Percentiles rank a stretch among this genome's conserved stretches.
Conservation (phyloP, 2,329 filamentous ascomycete genomes). For the Alternaria hordeiaustralica region DNA sequence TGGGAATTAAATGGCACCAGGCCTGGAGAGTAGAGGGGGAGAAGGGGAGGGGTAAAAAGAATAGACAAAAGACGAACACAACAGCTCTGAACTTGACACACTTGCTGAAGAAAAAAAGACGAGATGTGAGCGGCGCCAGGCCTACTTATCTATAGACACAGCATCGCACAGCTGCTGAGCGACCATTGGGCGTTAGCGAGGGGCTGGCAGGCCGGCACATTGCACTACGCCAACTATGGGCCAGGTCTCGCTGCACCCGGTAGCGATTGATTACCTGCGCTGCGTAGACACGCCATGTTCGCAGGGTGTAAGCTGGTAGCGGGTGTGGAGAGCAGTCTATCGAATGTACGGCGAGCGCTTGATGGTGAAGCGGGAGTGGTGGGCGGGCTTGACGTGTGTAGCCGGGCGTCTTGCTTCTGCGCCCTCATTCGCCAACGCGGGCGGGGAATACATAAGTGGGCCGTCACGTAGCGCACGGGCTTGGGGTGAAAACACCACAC, state of each 20-base stretch:
- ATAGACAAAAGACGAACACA: constrained; percentile 53
- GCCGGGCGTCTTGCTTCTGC: constrained; percentile 28
- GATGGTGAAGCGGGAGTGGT: constrained; percentile 42
- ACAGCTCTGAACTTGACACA: constrained; percentile 59
- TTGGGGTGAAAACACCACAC: constrained; percentile 35
- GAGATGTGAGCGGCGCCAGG: constrained; percentile 34
- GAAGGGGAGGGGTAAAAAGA: constrained; percentile 48
- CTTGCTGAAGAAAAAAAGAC: constrained; percentile 57
- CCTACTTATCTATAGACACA: constrained; percentile 43
- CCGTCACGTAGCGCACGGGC: constrained; percentile 29
- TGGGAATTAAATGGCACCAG: constrained; percentile 54
- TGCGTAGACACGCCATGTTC: constrained; percentile 30
- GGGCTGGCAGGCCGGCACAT: constrained; percentile 33
- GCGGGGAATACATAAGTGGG: constrained; percentile 34
- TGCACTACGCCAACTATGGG: constrained; percentile 33
- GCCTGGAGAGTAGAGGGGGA: constrained; percentile 52
- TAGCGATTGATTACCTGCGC: constrained; percentile 45
- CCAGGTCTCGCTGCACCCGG: constrained; percentile 32
- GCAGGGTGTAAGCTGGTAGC: constrained; percentile 39
- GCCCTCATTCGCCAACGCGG: constrained; percentile 26
- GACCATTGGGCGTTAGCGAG: constrained; percentile 28
- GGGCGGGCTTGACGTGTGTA: constrained; percentile 32
- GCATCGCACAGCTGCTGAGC: constrained; percentile 33
- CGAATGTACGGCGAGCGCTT: constrained; percentile 46
- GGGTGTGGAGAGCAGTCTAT: constrained; percentile 44